A percentile compares a stretch with the other conserved stretches of the same genome.
Conservation (phyloP, 352 stramenopile species). For the Pythium utonaiense region DNA sequence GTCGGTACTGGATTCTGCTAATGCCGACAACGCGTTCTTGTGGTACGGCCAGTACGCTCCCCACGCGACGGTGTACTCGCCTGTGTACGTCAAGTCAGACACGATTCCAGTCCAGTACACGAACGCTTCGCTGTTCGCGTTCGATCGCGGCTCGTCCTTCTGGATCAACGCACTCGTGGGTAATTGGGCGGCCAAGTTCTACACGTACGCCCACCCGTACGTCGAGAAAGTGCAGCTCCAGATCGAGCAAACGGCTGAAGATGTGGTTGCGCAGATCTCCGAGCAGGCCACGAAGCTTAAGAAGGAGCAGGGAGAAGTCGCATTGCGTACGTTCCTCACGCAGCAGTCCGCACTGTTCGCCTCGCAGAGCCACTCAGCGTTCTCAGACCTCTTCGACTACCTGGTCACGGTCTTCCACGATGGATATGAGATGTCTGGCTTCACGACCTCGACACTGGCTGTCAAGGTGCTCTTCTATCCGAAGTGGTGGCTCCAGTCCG, state of each 20-base stretch:
- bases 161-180: conserved; percentile 77
- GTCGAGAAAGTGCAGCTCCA: conserved; percentile 51
- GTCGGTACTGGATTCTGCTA: conserved; percentile 47
- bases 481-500: conserved; percentile 71
- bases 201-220: conserved; percentile 56
- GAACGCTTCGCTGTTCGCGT: conserved; percentile 61
- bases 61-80: conserved; percentile 84
- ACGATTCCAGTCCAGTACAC: conserved; percentile 43
- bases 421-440: conserved; percentile 59
- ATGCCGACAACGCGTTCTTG: conserved; percentile 55
- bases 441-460: conserved; percentile 36
- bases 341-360: conserved; percentile 47
- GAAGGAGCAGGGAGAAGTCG: conserved; percentile 32
- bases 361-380: conserved; percentile 38
- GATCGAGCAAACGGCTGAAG: conserved; percentile 41
- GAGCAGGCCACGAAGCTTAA: conserved; percentile 39
- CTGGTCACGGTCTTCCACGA: conserved; percentile 76
- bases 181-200: conserved; percentile 78
- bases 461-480: conserved; percentile 69
- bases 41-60: conserved; percentile 91
- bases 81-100: conserved; percentile 71
- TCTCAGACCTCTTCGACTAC: conserved; percentile 54
- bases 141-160: conserved; percentile 57
- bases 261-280: conserved; percentile 30
- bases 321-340: conserved; percentile 54